These are phyloP conservation scores for Scenedesmus sp. DNA, from an alignment of 163 green algal genomes.

Conservation along the genomic window DNA sequence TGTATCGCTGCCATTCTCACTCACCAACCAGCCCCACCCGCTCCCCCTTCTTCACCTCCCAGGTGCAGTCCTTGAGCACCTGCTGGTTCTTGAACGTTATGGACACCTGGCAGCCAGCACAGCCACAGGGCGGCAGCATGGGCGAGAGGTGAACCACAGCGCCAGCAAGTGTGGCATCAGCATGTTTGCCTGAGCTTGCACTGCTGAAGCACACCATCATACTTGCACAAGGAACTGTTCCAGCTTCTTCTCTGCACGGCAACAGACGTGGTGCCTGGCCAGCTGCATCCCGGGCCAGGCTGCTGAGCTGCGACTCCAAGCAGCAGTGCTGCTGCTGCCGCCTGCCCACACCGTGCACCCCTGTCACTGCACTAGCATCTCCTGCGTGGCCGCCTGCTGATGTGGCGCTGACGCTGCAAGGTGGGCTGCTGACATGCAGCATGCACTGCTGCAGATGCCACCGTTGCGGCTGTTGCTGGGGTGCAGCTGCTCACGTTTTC, in stretches of 20 bases:
- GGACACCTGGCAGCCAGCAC: constrained; percentile 70
- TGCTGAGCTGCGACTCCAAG: too few species aligned
- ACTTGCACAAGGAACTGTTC: too few species aligned
- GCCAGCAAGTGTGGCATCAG: background rate
- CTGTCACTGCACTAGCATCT: background rate
- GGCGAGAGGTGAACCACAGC: background rate
- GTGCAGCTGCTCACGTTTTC: constrained; percentile 62
- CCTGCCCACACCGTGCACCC: too few species aligned
- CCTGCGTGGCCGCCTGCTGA: background rate
- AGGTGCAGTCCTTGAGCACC: constrained; percentile 92
- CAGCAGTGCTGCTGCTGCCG: too few species aligned
- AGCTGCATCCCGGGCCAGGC: too few species aligned
- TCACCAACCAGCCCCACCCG: constrained; percentile 95
- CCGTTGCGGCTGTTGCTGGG: background rate
- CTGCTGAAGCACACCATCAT: too few species aligned
- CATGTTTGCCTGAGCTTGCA: too few species aligned
- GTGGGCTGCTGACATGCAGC: too few species aligned
- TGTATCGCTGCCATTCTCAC: background rate
- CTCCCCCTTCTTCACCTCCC: constrained; percentile 98
- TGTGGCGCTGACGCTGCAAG: background rate
- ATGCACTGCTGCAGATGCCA: background rate
- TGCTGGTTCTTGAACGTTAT: constrained; percentile 98
- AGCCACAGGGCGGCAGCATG: background rate
- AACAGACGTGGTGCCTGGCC: too few species aligned
- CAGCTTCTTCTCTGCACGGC: too few species aligned